Percentiles rank a stretch among this genome's conserved stretches.
These are phyloP conservation scores for Eimeria brunetti DNA, from an alignment of 169 alveolate genomes.

Conservation along the genomic window DNA sequence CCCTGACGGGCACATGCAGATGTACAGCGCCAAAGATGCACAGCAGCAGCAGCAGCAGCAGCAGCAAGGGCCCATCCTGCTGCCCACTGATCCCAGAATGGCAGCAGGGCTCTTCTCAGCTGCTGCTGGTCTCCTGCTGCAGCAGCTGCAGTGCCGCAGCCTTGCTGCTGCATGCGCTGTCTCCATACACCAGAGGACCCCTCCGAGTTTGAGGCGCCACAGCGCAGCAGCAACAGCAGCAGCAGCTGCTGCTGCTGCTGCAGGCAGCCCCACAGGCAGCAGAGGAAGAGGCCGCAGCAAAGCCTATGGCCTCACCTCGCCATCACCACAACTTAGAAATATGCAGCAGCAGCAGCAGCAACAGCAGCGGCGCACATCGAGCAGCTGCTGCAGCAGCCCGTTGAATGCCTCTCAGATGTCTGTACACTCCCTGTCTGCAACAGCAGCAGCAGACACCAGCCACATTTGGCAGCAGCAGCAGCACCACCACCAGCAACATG, in stretches of 20 bases:
- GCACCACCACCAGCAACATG: neutral
- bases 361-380: constrained; percentile 21
- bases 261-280: constrained; percentile 49
- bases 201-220: constrained; percentile 39
- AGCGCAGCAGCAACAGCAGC: constrained; percentile 58
- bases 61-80: constrained; percentile 43
- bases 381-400: constrained; percentile 66
- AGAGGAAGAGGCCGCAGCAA: constrained; percentile 50
- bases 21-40: constrained; percentile 2
- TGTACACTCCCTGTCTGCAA: neutral
- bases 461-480: constrained; percentile 29
- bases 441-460: constrained; percentile 34
- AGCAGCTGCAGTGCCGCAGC: constrained; percentile 73
- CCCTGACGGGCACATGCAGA: constrained; percentile 21
- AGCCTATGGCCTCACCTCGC: constrained; percentile 18
- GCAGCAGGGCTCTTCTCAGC: constrained; percentile 65
- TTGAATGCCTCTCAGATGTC: constrained; percentile 44
- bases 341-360: constrained; percentile 30
- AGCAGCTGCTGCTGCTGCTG: constrained; percentile 55
- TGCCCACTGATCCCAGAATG: constrained; percentile 31
- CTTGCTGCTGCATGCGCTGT: constrained; percentile 69
- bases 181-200: constrained; percentile 33
- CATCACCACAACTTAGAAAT: neutral
- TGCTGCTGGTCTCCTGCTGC: constrained; percentile 41
- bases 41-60: constrained; percentile 24